Conservation (phyloP, 2,329 filamentous ascomycete species). For the Apiospora pterosperma region DNA sequence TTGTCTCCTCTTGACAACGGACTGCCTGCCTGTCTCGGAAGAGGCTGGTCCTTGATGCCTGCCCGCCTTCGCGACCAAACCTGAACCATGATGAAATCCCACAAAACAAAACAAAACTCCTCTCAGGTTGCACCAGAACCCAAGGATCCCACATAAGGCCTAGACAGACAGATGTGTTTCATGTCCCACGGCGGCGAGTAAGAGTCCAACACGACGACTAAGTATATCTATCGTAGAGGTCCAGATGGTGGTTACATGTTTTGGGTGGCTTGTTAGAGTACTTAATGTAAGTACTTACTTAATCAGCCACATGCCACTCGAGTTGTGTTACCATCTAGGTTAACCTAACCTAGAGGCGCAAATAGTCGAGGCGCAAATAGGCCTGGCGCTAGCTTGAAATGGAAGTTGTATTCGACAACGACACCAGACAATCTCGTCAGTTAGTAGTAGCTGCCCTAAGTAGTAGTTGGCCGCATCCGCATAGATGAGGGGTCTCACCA, state of each 20-base stretch:
- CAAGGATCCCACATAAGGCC: background rate
- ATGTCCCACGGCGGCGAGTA: background rate
- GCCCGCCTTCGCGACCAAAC: background rate
- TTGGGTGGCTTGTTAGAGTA: background rate
- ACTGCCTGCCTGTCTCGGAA: background rate
- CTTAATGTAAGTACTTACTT: background rate
- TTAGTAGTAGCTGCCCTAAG: background rate
- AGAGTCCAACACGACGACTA: background rate
- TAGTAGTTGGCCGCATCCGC: background rate
- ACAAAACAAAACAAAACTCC: background rate
- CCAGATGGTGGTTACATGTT: background rate
- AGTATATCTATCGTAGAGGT: background rate
- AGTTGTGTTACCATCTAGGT: background rate
- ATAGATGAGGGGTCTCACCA: slow-evolving; percentile 21
- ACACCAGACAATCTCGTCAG: background rate
- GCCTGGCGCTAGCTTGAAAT: background rate
- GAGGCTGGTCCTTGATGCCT: background rate
- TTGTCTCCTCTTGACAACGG: background rate
- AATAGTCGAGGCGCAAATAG: background rate
- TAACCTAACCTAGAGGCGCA: too few species aligned
- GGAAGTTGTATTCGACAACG: background rate
- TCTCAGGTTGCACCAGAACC: background rate
- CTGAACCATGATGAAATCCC: background rate
- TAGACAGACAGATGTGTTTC: background rate
- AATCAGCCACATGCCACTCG: background rate